Percentiles rank a stretch among this genome's conserved stretches.
These are phyloP conservation scores for Metrosideros polymorpha DNA, from an alignment of 441 rosid genomes.

Conservation along the genomic window DNA sequence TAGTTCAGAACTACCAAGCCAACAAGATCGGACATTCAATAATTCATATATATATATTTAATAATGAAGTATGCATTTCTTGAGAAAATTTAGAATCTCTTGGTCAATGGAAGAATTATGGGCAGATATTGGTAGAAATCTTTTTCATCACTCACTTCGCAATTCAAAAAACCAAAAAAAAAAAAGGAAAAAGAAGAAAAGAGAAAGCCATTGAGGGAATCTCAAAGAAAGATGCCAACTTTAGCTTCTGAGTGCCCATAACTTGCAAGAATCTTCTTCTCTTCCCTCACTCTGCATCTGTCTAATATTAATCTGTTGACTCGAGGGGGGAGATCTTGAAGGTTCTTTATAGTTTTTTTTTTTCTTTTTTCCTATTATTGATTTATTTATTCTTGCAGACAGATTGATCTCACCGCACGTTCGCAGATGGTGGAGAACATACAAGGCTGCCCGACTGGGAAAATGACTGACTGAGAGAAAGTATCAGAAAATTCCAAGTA, in stretches of 20 bases:
- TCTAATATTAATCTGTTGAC: background rate
- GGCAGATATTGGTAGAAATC: slow-evolving; percentile 1
- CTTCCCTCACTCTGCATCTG: background rate
- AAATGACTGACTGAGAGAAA: background rate
- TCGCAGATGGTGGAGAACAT: background rate
- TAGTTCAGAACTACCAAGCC: background rate
- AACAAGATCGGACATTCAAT: background rate
- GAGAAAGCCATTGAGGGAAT: background rate
- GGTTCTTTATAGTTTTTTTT: background rate
- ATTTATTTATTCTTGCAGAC: background rate
- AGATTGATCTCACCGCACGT: background rate
- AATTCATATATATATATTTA: background rate
- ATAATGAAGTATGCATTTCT: background rate
- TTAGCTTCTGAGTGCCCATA: background rate
- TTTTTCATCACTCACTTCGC: background rate
- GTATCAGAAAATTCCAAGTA: background rate
- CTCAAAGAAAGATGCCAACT: background rate
- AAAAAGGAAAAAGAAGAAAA: background rate
- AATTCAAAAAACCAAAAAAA: background rate
- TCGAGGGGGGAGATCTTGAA: background rate
- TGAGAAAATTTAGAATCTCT: slow-evolving; percentile 4
- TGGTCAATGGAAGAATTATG: background rate
- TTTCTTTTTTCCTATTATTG: background rate
- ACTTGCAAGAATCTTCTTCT: background rate
- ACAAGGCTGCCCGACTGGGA: background rate